phyloP scores from a whole-genome alignment of 2,329 filamentous ascomycete species.

The Pseudomassariella vexata region DNA sequence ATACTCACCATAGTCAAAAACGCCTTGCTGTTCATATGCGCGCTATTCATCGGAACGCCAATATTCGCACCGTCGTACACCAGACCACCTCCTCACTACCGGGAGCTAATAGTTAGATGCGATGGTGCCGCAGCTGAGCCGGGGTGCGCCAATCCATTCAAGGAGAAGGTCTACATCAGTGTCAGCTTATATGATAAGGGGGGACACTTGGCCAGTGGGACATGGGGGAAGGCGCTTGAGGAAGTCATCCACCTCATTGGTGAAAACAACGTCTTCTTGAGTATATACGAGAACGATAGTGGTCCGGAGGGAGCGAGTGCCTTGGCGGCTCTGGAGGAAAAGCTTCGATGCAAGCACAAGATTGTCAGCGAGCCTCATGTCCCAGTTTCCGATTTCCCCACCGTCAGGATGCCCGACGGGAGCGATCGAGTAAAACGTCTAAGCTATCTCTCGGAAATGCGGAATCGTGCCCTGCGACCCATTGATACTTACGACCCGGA shows the following conservation, averaged over 20 bases:
- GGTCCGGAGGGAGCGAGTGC: constrained; percentile 49
- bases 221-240: constrained; percentile 58
- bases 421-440: constrained; percentile 64
- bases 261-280: constrained; percentile 62
- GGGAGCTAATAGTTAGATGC: constrained; percentile 24
- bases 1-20: constrained; percentile 15
- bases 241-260: constrained; percentile 62
- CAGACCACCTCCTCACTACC: constrained; percentile 31
- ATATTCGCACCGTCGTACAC: constrained; percentile 39
- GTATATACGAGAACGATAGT: constrained; percentile 69
- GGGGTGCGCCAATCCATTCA: constrained; percentile 32
- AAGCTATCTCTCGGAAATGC: constrained; percentile 65
- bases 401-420: constrained; percentile 57
- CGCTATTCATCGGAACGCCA: constrained; percentile 25
- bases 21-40: constrained; percentile 18
- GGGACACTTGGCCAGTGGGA: constrained; percentile 54
- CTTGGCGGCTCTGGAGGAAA: constrained; percentile 45
- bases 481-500: constrained; percentile 41
- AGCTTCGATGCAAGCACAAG: constrained; percentile 35
- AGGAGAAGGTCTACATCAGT: constrained; percentile 69
- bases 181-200: constrained; percentile 63
- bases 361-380: constrained; percentile 58
- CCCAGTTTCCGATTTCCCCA: constrained; percentile 48
- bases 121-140: constrained; percentile 15
- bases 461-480: constrained; percentile 63